These are phyloP conservation scores for Penicillium lagena DNA, from an alignment of 495 filamentous ascomycete genomes.

Conservation along the genomic window DNA sequence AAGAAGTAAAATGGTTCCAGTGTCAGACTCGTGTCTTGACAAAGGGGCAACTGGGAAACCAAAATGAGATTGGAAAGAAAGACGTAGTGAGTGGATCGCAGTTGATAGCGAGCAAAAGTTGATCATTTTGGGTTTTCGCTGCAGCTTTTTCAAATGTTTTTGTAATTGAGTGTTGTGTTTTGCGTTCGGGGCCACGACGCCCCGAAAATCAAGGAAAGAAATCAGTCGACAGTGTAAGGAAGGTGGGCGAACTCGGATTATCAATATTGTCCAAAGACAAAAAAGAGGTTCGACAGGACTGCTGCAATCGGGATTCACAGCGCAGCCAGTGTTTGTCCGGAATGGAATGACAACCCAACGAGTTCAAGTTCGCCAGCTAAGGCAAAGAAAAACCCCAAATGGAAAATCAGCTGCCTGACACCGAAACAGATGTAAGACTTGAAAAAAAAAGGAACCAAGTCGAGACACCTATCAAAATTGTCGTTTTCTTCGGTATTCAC, in stretches of 20 bases:
- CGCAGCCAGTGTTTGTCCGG: too few relatives aligned
- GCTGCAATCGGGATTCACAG: too few relatives aligned
- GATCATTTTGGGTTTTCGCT: constrained; percentile 4
- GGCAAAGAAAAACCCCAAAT: too few relatives aligned
- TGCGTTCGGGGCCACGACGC: background rate
- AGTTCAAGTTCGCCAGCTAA: too few relatives aligned
- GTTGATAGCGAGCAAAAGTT: constrained; percentile 4
- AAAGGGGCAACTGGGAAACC: constrained; percentile 3
- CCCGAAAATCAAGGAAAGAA: constrained; percentile 12
- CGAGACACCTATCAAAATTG: too few relatives aligned
- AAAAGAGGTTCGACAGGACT: too few relatives aligned
- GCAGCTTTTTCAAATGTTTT: constrained; percentile 14
- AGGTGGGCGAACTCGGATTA: constrained; percentile 10
- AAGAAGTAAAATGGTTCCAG: background rate
- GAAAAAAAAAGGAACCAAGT: too few relatives aligned
- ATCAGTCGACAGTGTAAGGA: constrained; percentile 8
- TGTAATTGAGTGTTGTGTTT: constrained; percentile 8
- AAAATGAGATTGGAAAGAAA: constrained; percentile 4
- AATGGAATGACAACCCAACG: too few relatives aligned
- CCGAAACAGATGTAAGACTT: too few relatives aligned
- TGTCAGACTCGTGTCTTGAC: background rate
- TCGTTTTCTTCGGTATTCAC: too few relatives aligned
- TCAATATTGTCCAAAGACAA: background rate
- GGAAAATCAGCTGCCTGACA: too few relatives aligned
- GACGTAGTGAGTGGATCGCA: constrained; percentile 15